Base-by-base conservation (phyloP, 176 grass and related monocot genomes). In the Carex parvula region DNA sequence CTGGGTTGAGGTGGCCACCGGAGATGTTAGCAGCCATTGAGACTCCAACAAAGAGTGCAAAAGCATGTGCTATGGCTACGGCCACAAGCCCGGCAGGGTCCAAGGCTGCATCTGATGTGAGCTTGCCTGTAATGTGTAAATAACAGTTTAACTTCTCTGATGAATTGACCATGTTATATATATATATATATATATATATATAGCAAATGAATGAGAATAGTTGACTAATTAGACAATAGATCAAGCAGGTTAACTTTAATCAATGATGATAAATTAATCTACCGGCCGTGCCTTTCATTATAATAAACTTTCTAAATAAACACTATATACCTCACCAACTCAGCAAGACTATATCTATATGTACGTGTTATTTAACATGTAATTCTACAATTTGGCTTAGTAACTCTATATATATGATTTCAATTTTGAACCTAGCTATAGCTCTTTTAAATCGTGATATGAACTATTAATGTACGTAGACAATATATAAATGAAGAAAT, bases 1-100 rank as follows among this genome's bases (percentile, higher is more conserved):
- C 92, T 0, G 94, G 94, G 90, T 97, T 97, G 39, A 97, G 90
- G 87, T 97, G 94, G 3, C 94, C 90, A 37, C 94, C 92, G 81
- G 94, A 97, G 81, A 94, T 79, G 90, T 97, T 97, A 87, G 94
- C 94, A 0, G 89, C 92, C 89, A 97, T 87, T 16, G 92, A 84
- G 3, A 97, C 90, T 0, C 94, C 92, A 20, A 94, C 92, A 68
- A 97, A 97, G 46, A 97, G 94, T 6, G 87, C 92, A 13, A 97
- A 91, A 22, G 90, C 94, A 26, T 94, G 94, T 32, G 90, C 92
- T 53, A 97, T 66, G 0, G 92, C 92, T 79, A 97, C 85, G 0
- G 90, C 94, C 60, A 97, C 94, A 5, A 97, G 90, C 24, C 94
- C 90, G 29, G 89, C 87, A 0, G 92, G 94, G 85, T 97, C 92